These are phyloP conservation scores for Albizia julibrissin DNA, from an alignment of 306 rosid species.

Conservation along the genomic window DNA sequence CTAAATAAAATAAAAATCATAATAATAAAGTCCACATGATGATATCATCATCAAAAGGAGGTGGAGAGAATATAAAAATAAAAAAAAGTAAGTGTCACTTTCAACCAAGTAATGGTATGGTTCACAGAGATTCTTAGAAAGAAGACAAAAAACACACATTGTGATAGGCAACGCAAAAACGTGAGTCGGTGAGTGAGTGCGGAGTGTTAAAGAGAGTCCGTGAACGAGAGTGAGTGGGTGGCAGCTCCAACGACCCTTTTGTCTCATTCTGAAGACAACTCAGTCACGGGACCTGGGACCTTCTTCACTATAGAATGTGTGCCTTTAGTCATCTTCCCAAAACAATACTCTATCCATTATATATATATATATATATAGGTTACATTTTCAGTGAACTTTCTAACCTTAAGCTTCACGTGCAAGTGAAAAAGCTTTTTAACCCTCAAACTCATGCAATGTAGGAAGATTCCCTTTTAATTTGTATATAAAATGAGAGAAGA, in stretches of 20 bases:
- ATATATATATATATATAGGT: background rate
- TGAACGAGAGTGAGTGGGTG: conserved; percentile 6
- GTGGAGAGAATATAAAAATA: background rate
- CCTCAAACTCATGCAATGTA: background rate
- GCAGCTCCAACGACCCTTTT: background rate
- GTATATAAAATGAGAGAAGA: background rate
- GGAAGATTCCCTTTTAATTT: too few species aligned
- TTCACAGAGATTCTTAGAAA: background rate
- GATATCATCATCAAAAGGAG: background rate
- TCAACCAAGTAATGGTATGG: background rate
- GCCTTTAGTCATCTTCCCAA: background rate
- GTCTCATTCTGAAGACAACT: background rate
- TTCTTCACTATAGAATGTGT: background rate
- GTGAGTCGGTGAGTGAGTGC: background rate
- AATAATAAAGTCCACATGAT: background rate
- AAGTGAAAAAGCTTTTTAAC: background rate
- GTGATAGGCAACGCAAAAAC: background rate
- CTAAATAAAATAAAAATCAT: background rate
- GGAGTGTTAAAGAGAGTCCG: background rate
- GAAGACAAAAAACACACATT: background rate
- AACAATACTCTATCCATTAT: background rate
- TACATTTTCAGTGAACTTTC: background rate
- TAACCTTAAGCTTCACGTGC: background rate
- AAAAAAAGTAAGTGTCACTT: background rate
- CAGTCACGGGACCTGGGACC: conserved; percentile 12